Evolutionary conservation across 306 rosid species (phyloP).

Genomic region (Medicago ruthenica): DNA sequence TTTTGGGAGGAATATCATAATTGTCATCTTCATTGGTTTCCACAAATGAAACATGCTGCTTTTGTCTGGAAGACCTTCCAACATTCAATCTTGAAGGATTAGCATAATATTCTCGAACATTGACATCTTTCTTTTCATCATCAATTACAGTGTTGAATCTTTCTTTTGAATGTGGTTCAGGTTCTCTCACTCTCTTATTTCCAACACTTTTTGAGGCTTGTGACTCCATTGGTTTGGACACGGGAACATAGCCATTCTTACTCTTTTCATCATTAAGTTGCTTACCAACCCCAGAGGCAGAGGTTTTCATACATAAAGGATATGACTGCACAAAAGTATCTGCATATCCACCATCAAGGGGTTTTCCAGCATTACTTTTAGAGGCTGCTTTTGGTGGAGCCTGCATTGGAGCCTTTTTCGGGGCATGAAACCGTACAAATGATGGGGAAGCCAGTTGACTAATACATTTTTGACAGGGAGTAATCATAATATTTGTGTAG

Average conservation of each 20-base stretch:
- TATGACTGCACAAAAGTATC: not conserved
- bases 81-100: constrained; percentile 46
- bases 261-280: constrained; percentile 43
- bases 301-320: constrained; percentile 42
- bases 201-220: constrained; percentile 48
- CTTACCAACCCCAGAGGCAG: constrained; percentile 44
- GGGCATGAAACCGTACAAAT: constrained; percentile 23
- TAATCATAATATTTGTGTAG: constrained; percentile 32
- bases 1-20: constrained; percentile 52
- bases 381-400: constrained; percentile 33
- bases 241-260: constrained; percentile 43
- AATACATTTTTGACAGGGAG: constrained; percentile 59
- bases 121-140: constrained; percentile 33
- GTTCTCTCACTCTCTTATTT: constrained; percentile 61
- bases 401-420: constrained; percentile 32
- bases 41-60: constrained; percentile 50
- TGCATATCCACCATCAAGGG: constrained; percentile 11
- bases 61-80: constrained; percentile 71
- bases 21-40: constrained; percentile 49
- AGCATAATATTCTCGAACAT: constrained; percentile 40
- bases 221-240: constrained; percentile 44
- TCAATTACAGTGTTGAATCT: constrained; percentile 39
- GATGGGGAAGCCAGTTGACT: constrained; percentile 35
- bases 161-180: constrained; percentile 45
- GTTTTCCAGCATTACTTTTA: constrained; percentile 31